These are phyloP conservation scores for Candolleomyces efflorescens DNA, from an alignment of 768 basidiomycete species.

Conservation along the genomic window DNA sequence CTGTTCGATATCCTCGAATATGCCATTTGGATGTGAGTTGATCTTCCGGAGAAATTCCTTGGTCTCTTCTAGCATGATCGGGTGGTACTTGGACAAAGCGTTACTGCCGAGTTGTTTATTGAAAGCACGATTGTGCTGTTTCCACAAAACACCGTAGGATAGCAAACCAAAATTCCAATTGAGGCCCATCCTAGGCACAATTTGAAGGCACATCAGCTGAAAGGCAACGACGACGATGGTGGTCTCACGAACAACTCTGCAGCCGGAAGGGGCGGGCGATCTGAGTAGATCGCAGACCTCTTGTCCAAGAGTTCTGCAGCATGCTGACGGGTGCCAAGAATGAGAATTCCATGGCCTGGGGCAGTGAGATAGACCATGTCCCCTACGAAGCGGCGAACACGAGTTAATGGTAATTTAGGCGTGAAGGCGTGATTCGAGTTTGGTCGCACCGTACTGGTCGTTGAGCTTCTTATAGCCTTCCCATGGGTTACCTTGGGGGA, in stretches of 20 bases:
- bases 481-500: not conserved
- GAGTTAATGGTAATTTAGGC: not conserved
- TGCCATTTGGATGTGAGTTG: not conserved
- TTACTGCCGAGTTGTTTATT: conserved; percentile 20
- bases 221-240: not conserved
- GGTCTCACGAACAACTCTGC: conserved; percentile 4
- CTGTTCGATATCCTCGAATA: not conserved
- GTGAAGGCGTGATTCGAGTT: not conserved
- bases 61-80: conserved; percentile 8
- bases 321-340: not conserved
- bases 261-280: not conserved
- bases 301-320: conserved; percentile 5
- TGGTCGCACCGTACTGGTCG: not conserved
- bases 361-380: conserved; percentile 12
- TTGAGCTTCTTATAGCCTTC: not conserved
- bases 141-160: conserved; percentile 19
- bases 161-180: not conserved
- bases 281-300: conserved; percentile 6
- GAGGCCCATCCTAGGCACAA: conserved; percentile 5
- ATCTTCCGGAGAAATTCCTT: not conserved
- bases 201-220: not conserved
- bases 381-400: not conserved
- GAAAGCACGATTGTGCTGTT: conserved; percentile 18
- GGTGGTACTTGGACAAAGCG: conserved; percentile 9
- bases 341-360: conserved; percentile 8